These are phyloP conservation scores for Termitomyces titanicus DNA, from an alignment of 768 basidiomycete species.

Conservation along the genomic window DNA sequence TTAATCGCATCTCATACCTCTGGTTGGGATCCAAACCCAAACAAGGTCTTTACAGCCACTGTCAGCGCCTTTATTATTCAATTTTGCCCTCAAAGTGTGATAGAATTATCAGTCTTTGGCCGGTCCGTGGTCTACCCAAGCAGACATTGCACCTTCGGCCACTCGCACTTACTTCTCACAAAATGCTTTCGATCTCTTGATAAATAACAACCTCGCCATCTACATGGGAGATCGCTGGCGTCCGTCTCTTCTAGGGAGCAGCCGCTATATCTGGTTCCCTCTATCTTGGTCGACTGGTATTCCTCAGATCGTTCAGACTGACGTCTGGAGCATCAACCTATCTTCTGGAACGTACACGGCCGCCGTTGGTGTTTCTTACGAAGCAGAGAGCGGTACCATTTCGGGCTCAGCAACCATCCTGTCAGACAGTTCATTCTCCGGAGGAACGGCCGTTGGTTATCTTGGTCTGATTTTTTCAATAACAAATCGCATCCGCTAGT, in stretches of 20 bases:
- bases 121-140: slow-evolving; percentile 53
- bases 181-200: slow-evolving; percentile 50
- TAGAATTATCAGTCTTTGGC: slow-evolving; percentile 38
- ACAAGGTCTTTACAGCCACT: slow-evolving; percentile 52
- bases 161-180: slow-evolving; percentile 60
- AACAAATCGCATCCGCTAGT: background rate
- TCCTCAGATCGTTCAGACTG: slow-evolving; percentile 52
- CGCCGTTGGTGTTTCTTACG: slow-evolving; percentile 49
- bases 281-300: slow-evolving; percentile 49
- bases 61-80: slow-evolving; percentile 25
- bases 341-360: slow-evolving; percentile 47
- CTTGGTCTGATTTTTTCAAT: slow-evolving; percentile 35
- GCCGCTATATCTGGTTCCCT: slow-evolving; percentile 61
- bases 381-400: slow-evolving; percentile 49
- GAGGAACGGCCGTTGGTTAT: slow-evolving; percentile 50
- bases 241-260: slow-evolving; percentile 48
- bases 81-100: background rate
- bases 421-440: slow-evolving; percentile 45
- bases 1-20: slow-evolving; percentile 58
- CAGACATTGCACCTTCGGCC: slow-evolving; percentile 49
- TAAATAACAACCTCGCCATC: slow-evolving; percentile 43
- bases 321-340: slow-evolving; percentile 54
- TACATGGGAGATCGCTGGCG: slow-evolving; percentile 70
- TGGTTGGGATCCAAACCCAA: slow-evolving; percentile 59
- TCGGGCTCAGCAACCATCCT: slow-evolving; percentile 44